Base-by-base conservation (phyloP, 1,139 yeast species). In the Pichia sp. region DNA sequence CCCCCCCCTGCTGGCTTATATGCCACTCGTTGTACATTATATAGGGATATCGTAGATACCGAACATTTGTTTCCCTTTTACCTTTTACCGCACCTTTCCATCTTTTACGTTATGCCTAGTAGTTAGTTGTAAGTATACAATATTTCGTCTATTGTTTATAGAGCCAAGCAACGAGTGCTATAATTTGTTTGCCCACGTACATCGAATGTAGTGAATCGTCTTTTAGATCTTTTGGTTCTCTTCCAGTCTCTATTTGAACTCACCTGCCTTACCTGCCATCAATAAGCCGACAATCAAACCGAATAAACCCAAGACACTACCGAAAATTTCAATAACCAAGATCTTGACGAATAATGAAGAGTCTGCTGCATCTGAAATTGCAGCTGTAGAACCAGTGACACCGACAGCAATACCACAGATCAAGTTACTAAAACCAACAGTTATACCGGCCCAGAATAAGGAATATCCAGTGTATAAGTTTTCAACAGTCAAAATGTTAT, bases 391-490 rank as follows among this genome's bases (percentile, higher is more conserved):
- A 33, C 99, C 99, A 17, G 98, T 91, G 44, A 93, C 73, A 46
- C 99, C 99, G 34, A 93, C 99, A 10, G 96, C 91, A 43, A 93
- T 70, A 63, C 99, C 99, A 70, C 99, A 93, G 44, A 91, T 81
- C 57, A 93, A 72, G 61, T 93, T 93, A 52, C 94, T 78, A 23
- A 84, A 60, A 30, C 99, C 99, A 32, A 93, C 98, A 7, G 98
- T 91, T 38, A 88, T 57, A 16, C 99, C 99, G 20, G 96, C 98
- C 99, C 99, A 93, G 62, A 93, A 93, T 47, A 93, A 71, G 7
- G 97, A 77, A 58, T 77, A 91, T 9, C 94, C 97, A 10, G 98
- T 93, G 64, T 85, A 93, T 55, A 88, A 64, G 62, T 93, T 91
- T 45, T 82, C 85, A 53, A 78, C 77, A n/a, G 95, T 75, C 55